phyloP scores from a whole-genome alignment of 768 basidiomycete species.

The Boletellus emodensis region DNA sequence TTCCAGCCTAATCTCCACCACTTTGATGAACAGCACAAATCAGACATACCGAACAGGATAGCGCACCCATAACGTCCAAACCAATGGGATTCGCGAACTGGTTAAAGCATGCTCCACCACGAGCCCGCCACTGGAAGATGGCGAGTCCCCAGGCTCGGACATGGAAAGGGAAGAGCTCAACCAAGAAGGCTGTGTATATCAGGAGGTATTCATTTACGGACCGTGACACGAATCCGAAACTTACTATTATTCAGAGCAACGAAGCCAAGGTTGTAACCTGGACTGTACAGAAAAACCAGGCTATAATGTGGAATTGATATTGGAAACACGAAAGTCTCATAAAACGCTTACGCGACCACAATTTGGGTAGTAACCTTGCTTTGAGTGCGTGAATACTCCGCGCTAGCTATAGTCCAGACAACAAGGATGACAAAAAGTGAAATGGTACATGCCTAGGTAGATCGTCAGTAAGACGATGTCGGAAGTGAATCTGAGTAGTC shows the following conservation, averaged over 20 bases:
- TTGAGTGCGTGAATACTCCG: constrained; percentile 8
- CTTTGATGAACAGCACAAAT: neutral
- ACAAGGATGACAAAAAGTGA: constrained; percentile 13
- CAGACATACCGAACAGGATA: neutral
- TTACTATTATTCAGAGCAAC: constrained; percentile 5
- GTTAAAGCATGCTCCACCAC: constrained; percentile 24
- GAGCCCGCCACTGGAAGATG: constrained; percentile 57
- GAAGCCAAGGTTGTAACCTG: constrained; percentile 5
- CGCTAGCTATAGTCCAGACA: constrained; percentile 17
- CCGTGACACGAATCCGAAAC: neutral
- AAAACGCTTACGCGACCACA: constrained; percentile 9
- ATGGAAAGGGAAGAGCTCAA: constrained; percentile 62
- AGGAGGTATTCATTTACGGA: too few relatives aligned
- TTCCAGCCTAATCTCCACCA: constrained; percentile 11
- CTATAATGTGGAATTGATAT: neutral
- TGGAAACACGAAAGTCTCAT: too few relatives aligned
- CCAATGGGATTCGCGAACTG: constrained; percentile 8
- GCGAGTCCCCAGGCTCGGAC: constrained; percentile 57
- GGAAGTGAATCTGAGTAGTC: too few relatives aligned
- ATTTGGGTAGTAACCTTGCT: constrained; percentile 2
- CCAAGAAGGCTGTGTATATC: constrained; percentile 46
- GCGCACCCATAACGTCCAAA: neutral
- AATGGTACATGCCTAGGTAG: constrained; percentile 3
- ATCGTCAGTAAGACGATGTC: neutral
- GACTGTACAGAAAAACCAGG: constrained; percentile 6